phyloP scores from a whole-genome alignment of 225 moss, liverwort and hornwort genomes.

The Pseudoscleropodium purum region DNA sequence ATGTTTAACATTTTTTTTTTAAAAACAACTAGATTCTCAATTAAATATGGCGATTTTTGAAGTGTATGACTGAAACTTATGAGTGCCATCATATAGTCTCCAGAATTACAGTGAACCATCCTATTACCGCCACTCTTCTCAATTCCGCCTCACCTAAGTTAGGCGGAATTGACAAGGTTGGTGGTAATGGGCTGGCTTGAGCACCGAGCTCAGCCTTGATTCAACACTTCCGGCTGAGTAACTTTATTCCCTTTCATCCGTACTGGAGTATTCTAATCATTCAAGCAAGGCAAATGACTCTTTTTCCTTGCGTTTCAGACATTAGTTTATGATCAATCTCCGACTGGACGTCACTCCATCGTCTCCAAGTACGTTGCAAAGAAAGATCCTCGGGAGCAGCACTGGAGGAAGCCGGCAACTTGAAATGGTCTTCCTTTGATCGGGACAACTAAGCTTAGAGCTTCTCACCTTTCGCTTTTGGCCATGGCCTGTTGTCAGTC shows the following conservation, averaged over 20 bases:
- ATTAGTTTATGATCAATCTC: not conserved
- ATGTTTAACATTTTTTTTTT: not conserved
- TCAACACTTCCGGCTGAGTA: too few species aligned
- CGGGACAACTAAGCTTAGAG: not conserved
- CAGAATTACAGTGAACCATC: too few species aligned
- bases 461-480: not conserved
- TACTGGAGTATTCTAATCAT: not conserved
- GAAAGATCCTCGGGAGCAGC: not conserved
- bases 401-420: not conserved
- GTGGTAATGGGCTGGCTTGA: too few species aligned
- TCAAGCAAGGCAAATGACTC: not conserved
- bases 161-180: too few species aligned
- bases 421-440: not conserved
- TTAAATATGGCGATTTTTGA: not conserved
- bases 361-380: not conserved
- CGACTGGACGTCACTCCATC: not conserved
- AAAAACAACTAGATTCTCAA: not conserved
- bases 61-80: not conserved
- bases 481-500: not conserved
- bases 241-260: not conserved
- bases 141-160: too few species aligned
- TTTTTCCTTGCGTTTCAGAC: not conserved
- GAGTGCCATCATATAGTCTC: not conserved
- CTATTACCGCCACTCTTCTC: too few species aligned
- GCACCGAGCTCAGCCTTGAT: not conserved